phyloP scores from a whole-genome alignment of 352 stramenopile species.

The Phytopythium sindhum region DNA sequence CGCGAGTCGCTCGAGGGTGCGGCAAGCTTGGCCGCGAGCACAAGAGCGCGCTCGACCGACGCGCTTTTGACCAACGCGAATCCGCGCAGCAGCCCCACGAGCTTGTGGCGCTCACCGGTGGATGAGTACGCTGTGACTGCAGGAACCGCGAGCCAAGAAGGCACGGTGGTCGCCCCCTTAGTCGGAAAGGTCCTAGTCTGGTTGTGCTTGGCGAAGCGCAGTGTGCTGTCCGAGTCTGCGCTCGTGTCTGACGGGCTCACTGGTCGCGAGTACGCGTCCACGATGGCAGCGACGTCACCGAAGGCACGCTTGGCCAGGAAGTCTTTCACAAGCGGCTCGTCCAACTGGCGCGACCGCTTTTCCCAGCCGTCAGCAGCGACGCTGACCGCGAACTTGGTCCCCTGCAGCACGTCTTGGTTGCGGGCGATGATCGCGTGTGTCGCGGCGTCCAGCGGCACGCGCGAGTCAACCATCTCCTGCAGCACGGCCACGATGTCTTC shows the following conservation, averaged over 20 bases:
- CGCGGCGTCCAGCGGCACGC: conserved; percentile 21
- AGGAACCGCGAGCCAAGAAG: conserved; percentile 29
- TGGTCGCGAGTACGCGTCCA: conserved; percentile 20
- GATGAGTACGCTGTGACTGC: conserved; percentile 33
- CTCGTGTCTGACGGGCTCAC: conserved; percentile 18
- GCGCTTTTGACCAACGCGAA: conserved; percentile 34
- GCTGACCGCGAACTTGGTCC: conserved; percentile 21
- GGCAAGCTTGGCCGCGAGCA: conserved; percentile 18
- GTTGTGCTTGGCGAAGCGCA: background rate
- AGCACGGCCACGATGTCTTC: conserved; percentile 34
- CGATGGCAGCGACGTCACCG: conserved; percentile 28
- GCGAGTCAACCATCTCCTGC: conserved; percentile 37
- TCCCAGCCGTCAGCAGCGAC: background rate
- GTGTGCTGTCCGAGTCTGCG: background rate
- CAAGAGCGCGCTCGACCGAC: conserved; percentile 24
- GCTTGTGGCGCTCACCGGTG: conserved; percentile 42
- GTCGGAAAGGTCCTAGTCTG: conserved; percentile 2
- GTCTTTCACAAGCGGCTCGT: conserved; percentile 19
- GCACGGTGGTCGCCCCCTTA: conserved; percentile 17
- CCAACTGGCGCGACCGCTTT: conserved; percentile 18
- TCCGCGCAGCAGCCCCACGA: conserved; percentile 38
- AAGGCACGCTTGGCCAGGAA: conserved; percentile 29
- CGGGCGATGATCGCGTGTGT: conserved; percentile 31
- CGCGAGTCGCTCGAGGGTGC: conserved; percentile 16
- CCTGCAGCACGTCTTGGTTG: conserved; percentile 31